Base-by-base conservation (phyloP, 345 rosid genomes). In the Bruguiera gymnorhiza region DNA sequence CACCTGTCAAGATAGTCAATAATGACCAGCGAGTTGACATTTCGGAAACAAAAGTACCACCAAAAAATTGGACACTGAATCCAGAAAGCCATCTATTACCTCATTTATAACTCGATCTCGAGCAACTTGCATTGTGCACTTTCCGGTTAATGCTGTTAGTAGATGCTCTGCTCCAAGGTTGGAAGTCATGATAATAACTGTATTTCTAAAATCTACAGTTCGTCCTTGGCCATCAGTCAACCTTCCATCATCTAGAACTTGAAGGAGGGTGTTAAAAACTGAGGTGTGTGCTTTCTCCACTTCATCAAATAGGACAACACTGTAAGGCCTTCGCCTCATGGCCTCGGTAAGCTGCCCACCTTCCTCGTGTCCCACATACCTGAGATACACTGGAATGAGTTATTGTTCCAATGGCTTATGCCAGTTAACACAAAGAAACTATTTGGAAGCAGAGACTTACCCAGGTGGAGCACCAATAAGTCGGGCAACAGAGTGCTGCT, bases 341-440 rank as follows among this genome's bases (percentile, higher is more conserved):
- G 95, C 96, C 63, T 94, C 97, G 0, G 98, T 94, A 0, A 94
- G 82, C 48, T 91, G 96, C 10, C 98, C 98, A 31, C 98, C 96
- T 86, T 93, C 92, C 62, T 91, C 96, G 1, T 93, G 97, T 62
- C 98, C 97, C 16, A 91, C 91, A 65, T 93, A 93, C 68, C 95
- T 91, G 73, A 29, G 63, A 54, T 13, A 50, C 26, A 65, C 6
- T 58, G 8, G 31, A 16, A 32, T 73, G 8, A 78, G 71, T 6
- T 50, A 29, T 20, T 3, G 8, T 8, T 2, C 19, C 6, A 2
- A 21, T n/a, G 53, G n/a, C 30, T 58, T 37, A 9, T 15, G 6
- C 24, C 15, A 73, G 5, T 26, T 26, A 16, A 15, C 5, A 11
- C 13, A 2, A 46, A 4, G 8, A 2, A 19, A 11, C 24, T 24